phyloP scores from a whole-genome alignment of 352 stramenopile species.

The Globisporangium cylindrosporum region DNA sequence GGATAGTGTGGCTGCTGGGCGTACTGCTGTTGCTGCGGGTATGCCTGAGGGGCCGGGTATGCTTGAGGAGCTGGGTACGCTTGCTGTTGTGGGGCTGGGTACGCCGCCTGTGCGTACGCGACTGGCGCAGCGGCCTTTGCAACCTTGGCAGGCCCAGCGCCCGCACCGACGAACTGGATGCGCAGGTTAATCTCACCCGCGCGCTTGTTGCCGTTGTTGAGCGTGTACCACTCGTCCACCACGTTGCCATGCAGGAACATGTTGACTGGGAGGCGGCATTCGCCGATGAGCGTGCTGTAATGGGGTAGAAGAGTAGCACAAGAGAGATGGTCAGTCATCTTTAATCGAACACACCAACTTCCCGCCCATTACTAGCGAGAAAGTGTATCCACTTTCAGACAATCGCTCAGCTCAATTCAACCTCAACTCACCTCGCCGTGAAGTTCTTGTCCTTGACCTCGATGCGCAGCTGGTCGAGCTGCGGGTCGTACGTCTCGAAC shows the following conservation, averaged over 20 bases:
- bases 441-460: conserved; percentile 88
- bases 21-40: background rate
- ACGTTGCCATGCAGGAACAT: conserved; percentile 69
- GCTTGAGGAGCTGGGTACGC: background rate
- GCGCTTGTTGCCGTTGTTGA: conserved; percentile 60
- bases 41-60: background rate
- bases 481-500: conserved; percentile 66
- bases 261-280: conserved; percentile 63
- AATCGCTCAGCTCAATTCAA: background rate
- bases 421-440: conserved; percentile 36
- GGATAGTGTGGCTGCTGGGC: background rate
- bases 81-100: background rate
- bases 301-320: background rate
- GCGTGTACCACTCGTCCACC: conserved; percentile 77
- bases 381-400: background rate
- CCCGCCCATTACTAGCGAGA: background rate
- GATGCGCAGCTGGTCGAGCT: conserved; percentile 71
- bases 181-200: conserved; percentile 82
- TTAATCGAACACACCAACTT: background rate
- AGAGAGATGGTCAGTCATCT: background rate
- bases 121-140: background rate
- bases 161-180: conserved; percentile 46
- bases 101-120: conserved; percentile 11
- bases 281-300: conserved; percentile 65
- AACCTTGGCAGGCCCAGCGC: background rate